A percentile compares a stretch with the other conserved stretches of the same genome.
These are phyloP conservation scores for Emericellopsis terricola DNA, from an alignment of 495 filamentous ascomycete species.

Conservation along the genomic window DNA sequence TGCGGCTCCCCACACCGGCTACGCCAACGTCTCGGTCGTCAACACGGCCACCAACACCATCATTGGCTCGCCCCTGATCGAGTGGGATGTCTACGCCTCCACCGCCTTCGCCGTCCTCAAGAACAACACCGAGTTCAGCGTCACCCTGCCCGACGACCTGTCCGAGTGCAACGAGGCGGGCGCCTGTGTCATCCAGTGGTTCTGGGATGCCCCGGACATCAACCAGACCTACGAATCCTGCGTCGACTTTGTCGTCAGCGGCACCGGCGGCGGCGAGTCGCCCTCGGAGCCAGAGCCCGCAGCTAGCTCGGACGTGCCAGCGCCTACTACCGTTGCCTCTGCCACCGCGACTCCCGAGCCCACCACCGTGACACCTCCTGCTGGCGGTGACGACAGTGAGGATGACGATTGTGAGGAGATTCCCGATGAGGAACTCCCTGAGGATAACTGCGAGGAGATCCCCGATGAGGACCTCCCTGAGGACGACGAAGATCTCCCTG, in stretches of 20 bases:
- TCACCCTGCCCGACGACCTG: conserved; percentile 42
- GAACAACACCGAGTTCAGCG: conserved; percentile 41
- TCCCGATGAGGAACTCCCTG: too few species aligned
- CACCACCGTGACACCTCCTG: too few species aligned
- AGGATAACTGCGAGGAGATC: too few species aligned
- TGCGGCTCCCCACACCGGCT: conserved; percentile 43
- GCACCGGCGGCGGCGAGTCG: neutral
- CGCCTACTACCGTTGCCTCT: too few species aligned
- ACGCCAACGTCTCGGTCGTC: conserved; percentile 53
- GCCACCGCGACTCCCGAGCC: too few species aligned
- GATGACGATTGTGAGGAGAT: too few species aligned
- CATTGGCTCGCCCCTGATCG: conserved; percentile 33
- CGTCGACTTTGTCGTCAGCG: conserved; percentile 34
- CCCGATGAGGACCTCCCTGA: too few species aligned
- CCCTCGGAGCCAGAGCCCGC: too few species aligned
- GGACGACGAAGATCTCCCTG: too few species aligned
- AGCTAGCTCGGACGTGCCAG: too few species aligned
- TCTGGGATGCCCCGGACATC: conserved; percentile 42
- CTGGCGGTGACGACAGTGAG: too few species aligned
- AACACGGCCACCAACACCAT: conserved; percentile 41
- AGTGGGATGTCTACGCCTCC: conserved; percentile 30
- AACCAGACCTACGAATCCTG: conserved; percentile 56
- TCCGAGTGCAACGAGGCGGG: conserved; percentile 34
- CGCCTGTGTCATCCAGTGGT: conserved; percentile 39
- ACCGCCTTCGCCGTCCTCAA: conserved; percentile 23